Percentiles rank a stretch among this genome's conserved stretches.
These are phyloP conservation scores for Metarhizium anisopliae DNA, from an alignment of 2,329 filamentous ascomycete genomes.

Conservation along the genomic window DNA sequence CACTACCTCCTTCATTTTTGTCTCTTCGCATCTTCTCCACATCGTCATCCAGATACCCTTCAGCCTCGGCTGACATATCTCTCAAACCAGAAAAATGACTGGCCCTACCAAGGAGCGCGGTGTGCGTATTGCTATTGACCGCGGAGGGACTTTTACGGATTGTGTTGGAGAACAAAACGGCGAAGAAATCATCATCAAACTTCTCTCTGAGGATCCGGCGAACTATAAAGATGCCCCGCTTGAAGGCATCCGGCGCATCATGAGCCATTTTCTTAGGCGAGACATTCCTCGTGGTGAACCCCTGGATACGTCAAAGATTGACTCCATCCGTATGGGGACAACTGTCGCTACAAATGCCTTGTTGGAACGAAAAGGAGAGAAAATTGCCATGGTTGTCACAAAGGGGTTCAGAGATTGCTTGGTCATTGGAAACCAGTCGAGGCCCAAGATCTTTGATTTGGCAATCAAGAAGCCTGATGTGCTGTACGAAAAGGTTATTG, in stretches of 20 bases:
- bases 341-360: conserved; percentile 71
- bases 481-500: conserved; percentile 60
- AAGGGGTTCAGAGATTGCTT: conserved; percentile 66
- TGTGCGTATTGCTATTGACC: conserved; percentile 25
- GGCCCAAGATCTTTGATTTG: conserved; percentile 66
- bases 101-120: conserved; percentile 82
- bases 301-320: conserved; percentile 29
- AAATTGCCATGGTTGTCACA: conserved; percentile 61
- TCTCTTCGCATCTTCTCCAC: not conserved
- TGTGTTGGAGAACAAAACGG: conserved; percentile 56
- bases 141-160: conserved; percentile 55
- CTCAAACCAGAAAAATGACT: not conserved
- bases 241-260: conserved; percentile 54
- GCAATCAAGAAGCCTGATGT: conserved; percentile 60
- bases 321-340: conserved; percentile 73
- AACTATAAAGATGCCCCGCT: conserved; percentile 68
- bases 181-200: conserved; percentile 62
- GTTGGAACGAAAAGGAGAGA: conserved; percentile 65
- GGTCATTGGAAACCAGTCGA: conserved; percentile 63
- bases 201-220: conserved; percentile 61
- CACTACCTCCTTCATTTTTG: too few species aligned
- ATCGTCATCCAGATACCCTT: not conserved
- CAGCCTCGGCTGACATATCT: not conserved
- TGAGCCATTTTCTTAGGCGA: conserved; percentile 23
- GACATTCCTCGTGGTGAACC: conserved; percentile 23